Base-by-base conservation (phyloP, 2,329 filamentous ascomycete species). In the Alternaria sp. region DNA sequence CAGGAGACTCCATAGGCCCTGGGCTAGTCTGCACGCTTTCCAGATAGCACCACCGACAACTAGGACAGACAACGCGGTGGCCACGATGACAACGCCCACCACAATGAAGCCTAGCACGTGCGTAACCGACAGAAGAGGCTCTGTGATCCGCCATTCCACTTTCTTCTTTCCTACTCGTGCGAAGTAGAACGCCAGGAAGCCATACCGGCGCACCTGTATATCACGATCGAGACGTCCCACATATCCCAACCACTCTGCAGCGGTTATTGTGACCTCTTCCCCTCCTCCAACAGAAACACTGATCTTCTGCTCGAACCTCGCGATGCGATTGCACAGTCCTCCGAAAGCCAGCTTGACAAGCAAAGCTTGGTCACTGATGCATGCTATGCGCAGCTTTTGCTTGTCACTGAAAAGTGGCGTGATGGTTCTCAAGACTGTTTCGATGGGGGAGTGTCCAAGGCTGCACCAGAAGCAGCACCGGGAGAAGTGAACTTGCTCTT, bases 401-500 rank as follows among this genome's bases (percentile, higher is more conserved):
- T 32, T 46, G 44, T 62, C 44, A 4, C 44, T 19, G 17, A 62
- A 59, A 17, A 59, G 50, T 30, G 44, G 36, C 15, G 50, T 45
- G 12, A 63, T 52, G 45, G 32, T 25, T 19, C 28, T 26, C 32
- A 46, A 25, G 32, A 40, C 46, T 12, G 45, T 43, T 19, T 46
- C 21, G 21, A 63, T 30, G 19, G 21, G 12, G 6, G 44, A 45
- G 17, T n/a, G 36, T 36, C 61, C 57, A 28, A 61, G 40, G 47
- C 61, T 53, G 36, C 57, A 63, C 58, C 61, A 63, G 23, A 61
- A 63, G 21, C 61, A 63, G 47, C 61, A 63, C 61, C 58, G 61
- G 15, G 52, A 54, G 25, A 63, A 47, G 19, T 49, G 43, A 4
- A 57, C 44, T 13, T 26, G 54, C 15, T 44, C 28, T 17, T 61